Evolutionary conservation across 1,139 yeast species (phyloP), one percentile per base, ranked within the genome.

Genomic region (Zygotorulaspora mrakii): DNA sequence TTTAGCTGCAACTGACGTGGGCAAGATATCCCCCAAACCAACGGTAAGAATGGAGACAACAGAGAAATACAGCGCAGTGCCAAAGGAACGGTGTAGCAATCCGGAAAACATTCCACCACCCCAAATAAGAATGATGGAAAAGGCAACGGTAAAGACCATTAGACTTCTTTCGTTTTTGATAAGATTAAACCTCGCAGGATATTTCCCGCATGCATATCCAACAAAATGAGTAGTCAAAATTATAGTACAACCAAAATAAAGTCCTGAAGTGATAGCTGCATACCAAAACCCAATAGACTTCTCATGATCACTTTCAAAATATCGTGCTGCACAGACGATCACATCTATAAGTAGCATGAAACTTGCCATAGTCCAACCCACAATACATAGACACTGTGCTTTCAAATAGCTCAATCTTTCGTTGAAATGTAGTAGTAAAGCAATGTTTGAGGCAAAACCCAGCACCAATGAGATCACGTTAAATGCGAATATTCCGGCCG

Each of bases 1-100:
- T 53, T 76, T 74, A 0, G 82, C 71, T 0, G 76, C 76, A 1
- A 70, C 64, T 1, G 71, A 61, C 0, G 48, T 26, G 0, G 95
- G 89, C 0, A 70, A 65, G 24, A 81, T 69, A 53, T 83, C 94
- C 23, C 95, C 95, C 14, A 82, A 67, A 0, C 96, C 96, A 31
- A 87, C 73, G 1, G 96, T 87, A 32, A 84, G 65, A 24, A 82
- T 66, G 0, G 94, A 79, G 0, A 83, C 87, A 13, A 76, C 73
- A 53, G 87, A 79, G 57, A 73, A 85, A 57, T 84, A 86, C 30
- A 85, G 59, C 0, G 84, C 76, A 18, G 77, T 70, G 0, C 89
- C 86, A 54, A 73, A 83, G 1, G 73, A 57, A 1, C 76, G 47
- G 26, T 61, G 46, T 36, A 76, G 49, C 21, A 76, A 48, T 7